A percentile compares a stretch with the other conserved stretches of the same genome.
Conservation (phyloP, 805 yeast species). For the Brettanomyces bruxellensis region DNA sequence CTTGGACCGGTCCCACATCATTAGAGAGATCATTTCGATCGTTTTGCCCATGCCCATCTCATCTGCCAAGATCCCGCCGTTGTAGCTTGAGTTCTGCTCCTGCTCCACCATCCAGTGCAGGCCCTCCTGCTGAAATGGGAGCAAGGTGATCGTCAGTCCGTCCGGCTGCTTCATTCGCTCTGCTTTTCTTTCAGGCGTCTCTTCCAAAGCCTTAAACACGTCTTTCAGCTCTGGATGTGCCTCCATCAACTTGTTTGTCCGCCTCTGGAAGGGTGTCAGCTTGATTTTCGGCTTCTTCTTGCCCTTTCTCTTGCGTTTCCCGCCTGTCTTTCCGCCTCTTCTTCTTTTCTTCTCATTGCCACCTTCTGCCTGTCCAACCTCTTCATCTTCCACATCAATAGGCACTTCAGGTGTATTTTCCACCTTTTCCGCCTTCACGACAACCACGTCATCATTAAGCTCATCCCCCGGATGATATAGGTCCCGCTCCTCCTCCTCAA, state of each 20-base stretch:
- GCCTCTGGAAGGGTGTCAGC: slow-evolving; percentile 58
- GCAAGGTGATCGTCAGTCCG: slow-evolving; percentile 60
- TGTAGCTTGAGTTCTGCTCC: slow-evolving; percentile 70
- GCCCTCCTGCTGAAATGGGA: slow-evolving; percentile 94
- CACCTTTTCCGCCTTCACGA: slow-evolving; percentile 13
- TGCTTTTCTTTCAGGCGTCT: slow-evolving; percentile 36
- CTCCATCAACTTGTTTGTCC: slow-evolving; percentile 58
- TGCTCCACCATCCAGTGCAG: slow-evolving; percentile 80
- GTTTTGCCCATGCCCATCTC: slow-evolving; percentile 99
- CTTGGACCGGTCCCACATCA: slow-evolving; percentile 58
- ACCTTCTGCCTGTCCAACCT: neutral
- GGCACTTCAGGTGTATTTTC: slow-evolving; percentile 8
- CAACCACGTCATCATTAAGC: slow-evolving; percentile 12
- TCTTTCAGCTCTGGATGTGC: slow-evolving; percentile 71
- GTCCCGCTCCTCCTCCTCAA: slow-evolving; percentile 3
- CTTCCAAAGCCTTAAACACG: slow-evolving; percentile 58
- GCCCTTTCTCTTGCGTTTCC: slow-evolving; percentile 12
- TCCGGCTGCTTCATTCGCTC: slow-evolving; percentile 65
- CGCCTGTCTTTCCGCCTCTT: neutral
- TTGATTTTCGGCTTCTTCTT: slow-evolving; percentile 35
- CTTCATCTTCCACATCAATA: slow-evolving; percentile 11
- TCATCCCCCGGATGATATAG: neutral
- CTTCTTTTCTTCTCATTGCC: neutral
- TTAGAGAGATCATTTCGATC: slow-evolving; percentile 85
- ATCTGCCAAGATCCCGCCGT: slow-evolving; percentile 93